A percentile compares a stretch with the other conserved stretches of the same genome.
These are phyloP conservation scores for Ophiostoma piceae DNA, from an alignment of 2,329 filamentous ascomycete genomes.

Conservation along the genomic window DNA sequence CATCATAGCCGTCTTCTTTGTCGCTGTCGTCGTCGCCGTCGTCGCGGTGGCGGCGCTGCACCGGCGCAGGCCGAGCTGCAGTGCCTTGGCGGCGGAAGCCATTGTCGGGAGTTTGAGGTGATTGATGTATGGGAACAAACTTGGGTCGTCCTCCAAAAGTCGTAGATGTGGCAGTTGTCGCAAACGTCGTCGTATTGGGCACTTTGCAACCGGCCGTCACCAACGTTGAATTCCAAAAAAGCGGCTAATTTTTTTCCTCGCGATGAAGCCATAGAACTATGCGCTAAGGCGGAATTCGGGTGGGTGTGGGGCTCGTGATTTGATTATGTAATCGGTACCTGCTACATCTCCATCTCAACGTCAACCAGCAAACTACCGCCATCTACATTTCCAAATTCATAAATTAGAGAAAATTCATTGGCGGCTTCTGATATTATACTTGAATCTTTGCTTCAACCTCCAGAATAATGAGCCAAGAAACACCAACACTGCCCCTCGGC, in stretches of 20 bases:
- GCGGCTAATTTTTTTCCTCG: constrained; percentile 11
- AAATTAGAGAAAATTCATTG: background rate
- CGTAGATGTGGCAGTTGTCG: background rate
- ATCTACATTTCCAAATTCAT: background rate
- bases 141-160: background rate
- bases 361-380: background rate
- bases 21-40: constrained; percentile 11
- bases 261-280: constrained; percentile 6
- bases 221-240: constrained; percentile 14
- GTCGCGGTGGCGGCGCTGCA: constrained; percentile 29
- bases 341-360: background rate
- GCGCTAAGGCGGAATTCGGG: constrained; percentile 3
- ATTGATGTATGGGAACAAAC: background rate
- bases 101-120: constrained; percentile 29
- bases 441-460: too few species aligned
- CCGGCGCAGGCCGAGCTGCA: constrained; percentile 39
- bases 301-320: background rate
- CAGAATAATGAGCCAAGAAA: background rate
- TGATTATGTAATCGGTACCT: background rate
- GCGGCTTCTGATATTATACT: background rate
- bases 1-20: background rate
- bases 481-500: constrained; percentile 23
- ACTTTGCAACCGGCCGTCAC: constrained; percentile 5
- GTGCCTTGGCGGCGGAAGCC: constrained; percentile 39
- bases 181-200: background rate